Evolutionary conservation across 1,139 yeast genomes (phyloP).

Genomic region (Geotrichum reessii): DNA sequence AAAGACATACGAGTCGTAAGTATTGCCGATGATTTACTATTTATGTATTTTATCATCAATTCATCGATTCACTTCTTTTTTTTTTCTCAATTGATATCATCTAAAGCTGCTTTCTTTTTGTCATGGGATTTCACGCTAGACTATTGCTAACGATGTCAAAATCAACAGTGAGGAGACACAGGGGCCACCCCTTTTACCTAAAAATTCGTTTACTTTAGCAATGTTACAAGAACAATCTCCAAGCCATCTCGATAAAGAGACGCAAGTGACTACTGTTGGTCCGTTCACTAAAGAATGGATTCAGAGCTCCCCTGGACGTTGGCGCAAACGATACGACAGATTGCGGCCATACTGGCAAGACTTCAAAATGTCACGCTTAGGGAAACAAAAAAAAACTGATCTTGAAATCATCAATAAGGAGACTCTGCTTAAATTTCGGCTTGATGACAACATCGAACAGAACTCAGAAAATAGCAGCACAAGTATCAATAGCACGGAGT

Average conservation of each 20-base stretch:
- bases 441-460: not conserved
- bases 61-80: too few relatives aligned
- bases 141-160: not conserved
- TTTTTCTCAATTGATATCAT: not conserved
- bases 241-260: conserved; percentile 44
- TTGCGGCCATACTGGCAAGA: not conserved
- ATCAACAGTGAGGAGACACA: not conserved
- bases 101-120: not conserved
- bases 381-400: not conserved
- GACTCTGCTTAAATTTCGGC: not conserved
- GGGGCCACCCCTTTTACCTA: conserved; percentile 30
- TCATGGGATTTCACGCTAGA: not conserved
- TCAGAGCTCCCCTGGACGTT: not conserved
- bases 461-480: not conserved
- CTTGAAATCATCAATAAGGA: conserved; percentile 7
- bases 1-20: conserved; percentile 10
- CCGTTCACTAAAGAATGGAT: conserved; percentile 60
- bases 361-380: not conserved
- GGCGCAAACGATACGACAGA: conserved; percentile 8
- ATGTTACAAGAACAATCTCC: conserved; percentile 54
- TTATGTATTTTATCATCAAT: too few relatives aligned
- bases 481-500: not conserved
- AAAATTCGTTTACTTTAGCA: conserved; percentile 56
- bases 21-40: not conserved
- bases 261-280: conserved; percentile 56